Conservation (phyloP, 306 rosid genomes). For the Corylus heterophylla region DNA sequence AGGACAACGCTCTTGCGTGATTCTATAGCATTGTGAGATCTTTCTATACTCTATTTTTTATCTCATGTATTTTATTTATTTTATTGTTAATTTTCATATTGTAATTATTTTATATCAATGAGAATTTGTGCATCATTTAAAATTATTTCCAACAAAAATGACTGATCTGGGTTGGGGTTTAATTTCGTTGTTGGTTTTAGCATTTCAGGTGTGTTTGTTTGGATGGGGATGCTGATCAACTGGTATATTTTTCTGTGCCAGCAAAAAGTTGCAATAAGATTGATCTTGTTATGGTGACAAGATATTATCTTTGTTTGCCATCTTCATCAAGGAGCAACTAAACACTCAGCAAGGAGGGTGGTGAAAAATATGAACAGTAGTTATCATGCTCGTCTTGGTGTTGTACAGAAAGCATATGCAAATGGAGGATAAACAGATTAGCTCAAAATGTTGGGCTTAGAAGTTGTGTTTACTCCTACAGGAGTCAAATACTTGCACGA, state of each 20-base stretch:
- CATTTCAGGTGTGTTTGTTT: constrained; percentile 93
- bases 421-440: constrained; percentile 37
- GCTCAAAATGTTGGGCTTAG: constrained; percentile 70
- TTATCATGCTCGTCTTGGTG: too few relatives aligned
- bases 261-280: constrained; percentile 51
- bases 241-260: constrained; percentile 72
- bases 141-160: too few relatives aligned
- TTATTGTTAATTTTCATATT: too few relatives aligned
- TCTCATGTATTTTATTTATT: too few relatives aligned
- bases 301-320: constrained; percentile 68
- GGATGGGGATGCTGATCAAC: constrained; percentile 98
- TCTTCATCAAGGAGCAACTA: constrained; percentile 77
- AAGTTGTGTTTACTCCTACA: constrained; percentile 80
- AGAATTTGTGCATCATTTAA: too few relatives aligned
- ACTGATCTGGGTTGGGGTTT: constrained; percentile 11
- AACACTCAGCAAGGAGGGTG: constrained; percentile 46
- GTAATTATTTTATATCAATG: too few relatives aligned
- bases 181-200: constrained; percentile 44
- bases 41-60: too few relatives aligned
- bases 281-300: constrained; percentile 90
- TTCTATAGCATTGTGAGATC: too few relatives aligned
- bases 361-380: too few relatives aligned
- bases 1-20: too few relatives aligned
- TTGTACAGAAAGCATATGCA: too few relatives aligned
- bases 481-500: constrained; percentile 90